A percentile compares a stretch with the other conserved stretches of the same genome.
Evolutionary conservation across 257 asterid species (phyloP).

Genomic region (Fraxinus cuspidata): DNA sequence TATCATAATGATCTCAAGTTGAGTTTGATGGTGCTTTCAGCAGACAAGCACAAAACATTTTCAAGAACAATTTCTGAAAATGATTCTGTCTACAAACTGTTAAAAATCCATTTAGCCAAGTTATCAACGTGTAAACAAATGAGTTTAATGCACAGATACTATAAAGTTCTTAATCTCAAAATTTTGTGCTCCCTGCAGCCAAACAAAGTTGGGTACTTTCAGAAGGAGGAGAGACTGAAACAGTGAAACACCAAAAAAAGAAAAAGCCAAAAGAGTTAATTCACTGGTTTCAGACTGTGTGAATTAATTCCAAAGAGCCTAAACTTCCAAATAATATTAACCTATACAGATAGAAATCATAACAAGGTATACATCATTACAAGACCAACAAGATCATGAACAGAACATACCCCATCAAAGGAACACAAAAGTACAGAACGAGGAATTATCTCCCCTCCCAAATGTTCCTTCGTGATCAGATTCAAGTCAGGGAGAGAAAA

Average conservation of each 20-base stretch:
- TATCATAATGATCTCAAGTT: not conserved
- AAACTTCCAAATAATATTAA: conserved; percentile 8
- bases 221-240: not conserved
- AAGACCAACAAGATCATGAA: conserved; percentile 19
- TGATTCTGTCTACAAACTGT: not conserved
- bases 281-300: not conserved
- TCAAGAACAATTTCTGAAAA: not conserved
- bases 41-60: not conserved
- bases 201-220: conserved; percentile 1
- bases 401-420: conserved; percentile 86
- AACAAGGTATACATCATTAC: conserved; percentile 18
- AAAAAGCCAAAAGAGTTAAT: not conserved
- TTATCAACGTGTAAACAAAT: not conserved
- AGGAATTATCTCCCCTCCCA: conserved; percentile 99
- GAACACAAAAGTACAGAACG: conserved; percentile 94
- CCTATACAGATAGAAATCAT: not conserved
- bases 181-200: not conserved
- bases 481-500: conserved; percentile 88
- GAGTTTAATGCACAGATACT: not conserved
- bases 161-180: not conserved
- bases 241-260: conserved; percentile 6
- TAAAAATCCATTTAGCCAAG: not conserved
- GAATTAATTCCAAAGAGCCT: not conserved
- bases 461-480: conserved; percentile 76
- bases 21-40: not conserved